phyloP scores from a whole-genome alignment of 257 asterid genomes.

The Phtheirospermum japonicum region DNA sequence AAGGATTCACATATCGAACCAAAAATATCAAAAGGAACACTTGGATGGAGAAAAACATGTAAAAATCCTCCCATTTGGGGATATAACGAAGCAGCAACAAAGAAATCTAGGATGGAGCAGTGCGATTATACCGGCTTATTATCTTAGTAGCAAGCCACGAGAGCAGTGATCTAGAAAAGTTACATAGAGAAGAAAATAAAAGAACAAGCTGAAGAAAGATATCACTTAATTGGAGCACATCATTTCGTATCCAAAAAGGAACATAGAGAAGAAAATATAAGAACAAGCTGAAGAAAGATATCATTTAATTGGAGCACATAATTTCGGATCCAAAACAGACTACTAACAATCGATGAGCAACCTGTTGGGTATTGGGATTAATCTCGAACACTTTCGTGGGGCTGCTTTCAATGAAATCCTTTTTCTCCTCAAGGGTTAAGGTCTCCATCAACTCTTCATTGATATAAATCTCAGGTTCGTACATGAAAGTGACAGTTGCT shows the following conservation, averaged over 20 bases:
- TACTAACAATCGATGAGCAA: conserved; percentile 28
- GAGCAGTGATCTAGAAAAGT: not conserved
- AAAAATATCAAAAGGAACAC: conserved; percentile 11
- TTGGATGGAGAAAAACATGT: conserved; percentile 4
- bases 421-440: conserved; percentile 57
- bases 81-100: not conserved
- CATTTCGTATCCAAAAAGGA: conserved; percentile 5
- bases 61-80: not conserved
- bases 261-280: conserved; percentile 3
- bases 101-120: conserved; percentile 2
- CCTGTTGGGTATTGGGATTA: conserved; percentile 64
- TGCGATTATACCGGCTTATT: not conserved
- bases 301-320: not conserved
- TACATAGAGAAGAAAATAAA: conserved; percentile 8
- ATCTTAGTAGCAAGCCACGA: conserved; percentile 12
- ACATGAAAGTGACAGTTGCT: conserved; percentile 97
- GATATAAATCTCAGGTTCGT: conserved; percentile 87
- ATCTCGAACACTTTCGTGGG: conserved; percentile 91
- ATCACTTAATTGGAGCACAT: conserved; percentile 1
- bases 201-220: conserved; percentile 7
- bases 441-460: conserved; percentile 90
- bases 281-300: conserved; percentile 9
- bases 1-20: not conserved
- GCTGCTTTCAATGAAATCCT: conserved; percentile 79
- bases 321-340: conserved; percentile 19